Percentiles rank a stretch among this genome's conserved stretches.
Evolutionary conservation across 1,284 basidiomycete genomes (phyloP).

Genomic region (Cutaneotrichosporon cutaneum): DNA sequence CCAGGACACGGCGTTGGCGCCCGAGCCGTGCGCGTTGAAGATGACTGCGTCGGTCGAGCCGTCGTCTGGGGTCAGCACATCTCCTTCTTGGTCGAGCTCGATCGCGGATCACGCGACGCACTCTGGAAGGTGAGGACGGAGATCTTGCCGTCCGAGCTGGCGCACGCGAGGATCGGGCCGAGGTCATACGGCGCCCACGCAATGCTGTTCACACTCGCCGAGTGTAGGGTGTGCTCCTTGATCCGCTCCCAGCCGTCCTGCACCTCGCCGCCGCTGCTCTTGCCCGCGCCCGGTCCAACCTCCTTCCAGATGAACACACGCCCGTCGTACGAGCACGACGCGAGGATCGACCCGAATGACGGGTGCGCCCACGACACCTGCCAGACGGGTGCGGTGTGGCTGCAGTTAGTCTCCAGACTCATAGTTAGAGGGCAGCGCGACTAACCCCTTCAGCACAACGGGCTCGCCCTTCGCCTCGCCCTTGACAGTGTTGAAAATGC

Average conservation of each 20-base stretch:
- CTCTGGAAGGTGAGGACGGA: constrained; percentile 97
- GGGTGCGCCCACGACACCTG: constrained; percentile 99
- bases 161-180: constrained; percentile 93
- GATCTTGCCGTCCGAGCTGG: constrained; percentile 96
- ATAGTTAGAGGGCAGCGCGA: constrained; percentile 15
- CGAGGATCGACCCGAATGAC: constrained; percentile 92
- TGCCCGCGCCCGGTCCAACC: constrained; percentile 44
- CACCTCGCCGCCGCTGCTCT: constrained; percentile 52
- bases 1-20: constrained; percentile 97
- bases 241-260: constrained; percentile 79
- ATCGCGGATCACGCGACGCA: constrained; percentile 52
- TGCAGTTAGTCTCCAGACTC: constrained; percentile 22
- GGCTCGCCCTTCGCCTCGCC: constrained; percentile 67
- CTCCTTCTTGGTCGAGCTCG: neutral
- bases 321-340: constrained; percentile 96
- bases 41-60: constrained; percentile 95
- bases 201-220: constrained; percentile 91
- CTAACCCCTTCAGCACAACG: constrained; percentile 79
- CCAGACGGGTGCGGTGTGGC: constrained; percentile 97
- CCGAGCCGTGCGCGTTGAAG: constrained; percentile 93
- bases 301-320: constrained; percentile 99
- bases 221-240: constrained; percentile 93
- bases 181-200: constrained; percentile 98
- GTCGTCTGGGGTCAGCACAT: constrained; percentile 66
- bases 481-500: constrained; percentile 91